Conservation (phyloP, 495 filamentous ascomycete species). For the Aspergillus sclerotiicarbonarius region DNA sequence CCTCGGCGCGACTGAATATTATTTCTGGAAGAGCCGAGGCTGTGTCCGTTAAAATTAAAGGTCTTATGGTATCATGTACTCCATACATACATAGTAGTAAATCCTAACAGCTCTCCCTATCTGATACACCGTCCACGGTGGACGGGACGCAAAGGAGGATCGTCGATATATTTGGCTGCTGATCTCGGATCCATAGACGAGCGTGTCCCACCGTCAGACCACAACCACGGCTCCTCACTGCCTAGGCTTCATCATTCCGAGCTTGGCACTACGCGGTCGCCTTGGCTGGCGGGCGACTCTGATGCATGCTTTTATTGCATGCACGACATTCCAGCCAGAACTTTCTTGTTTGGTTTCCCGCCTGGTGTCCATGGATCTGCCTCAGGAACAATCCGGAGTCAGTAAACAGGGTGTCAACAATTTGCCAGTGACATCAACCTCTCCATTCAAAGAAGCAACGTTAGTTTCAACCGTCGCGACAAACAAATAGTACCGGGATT, state of each 20-base stretch:
- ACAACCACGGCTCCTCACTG: background rate
- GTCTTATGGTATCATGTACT: no score
- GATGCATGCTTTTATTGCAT: background rate
- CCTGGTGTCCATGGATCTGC: background rate
- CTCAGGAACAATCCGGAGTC: background rate
- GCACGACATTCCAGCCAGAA: background rate
- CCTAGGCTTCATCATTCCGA: slow-evolving; percentile 1
- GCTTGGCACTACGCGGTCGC: background rate
- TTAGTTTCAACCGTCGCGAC: no score
- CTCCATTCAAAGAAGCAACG: no score
- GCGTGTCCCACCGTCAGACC: background rate
- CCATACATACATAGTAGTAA: no score
- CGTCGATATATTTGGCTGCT: background rate
- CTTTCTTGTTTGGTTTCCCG: background rate
- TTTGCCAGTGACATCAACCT: no score
- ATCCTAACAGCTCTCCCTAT: no score
- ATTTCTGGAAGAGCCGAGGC: no score
- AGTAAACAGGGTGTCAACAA: background rate
- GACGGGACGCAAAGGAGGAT: background rate
- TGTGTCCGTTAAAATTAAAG: no score
- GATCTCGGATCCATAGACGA: no score
- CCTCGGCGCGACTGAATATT: no score
- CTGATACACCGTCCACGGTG: slow-evolving; percentile 8
- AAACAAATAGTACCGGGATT: no score
- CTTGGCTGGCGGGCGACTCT: background rate